Evolutionary conservation across 2,329 filamentous ascomycete genomes (phyloP).

Genomic region (Verticillium dahliae): DNA sequence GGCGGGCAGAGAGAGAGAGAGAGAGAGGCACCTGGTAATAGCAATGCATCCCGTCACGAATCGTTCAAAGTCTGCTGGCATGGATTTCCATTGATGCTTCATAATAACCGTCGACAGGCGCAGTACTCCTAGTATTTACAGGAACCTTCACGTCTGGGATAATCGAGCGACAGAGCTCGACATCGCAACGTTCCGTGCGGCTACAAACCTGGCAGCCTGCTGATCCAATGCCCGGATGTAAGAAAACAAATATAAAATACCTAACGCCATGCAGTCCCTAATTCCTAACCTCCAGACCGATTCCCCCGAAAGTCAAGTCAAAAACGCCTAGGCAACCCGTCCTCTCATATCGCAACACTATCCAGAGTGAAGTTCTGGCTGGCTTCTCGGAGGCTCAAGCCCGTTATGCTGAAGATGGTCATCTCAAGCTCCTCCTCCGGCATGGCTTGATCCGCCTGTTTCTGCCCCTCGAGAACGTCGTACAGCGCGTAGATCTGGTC

Average conservation of each 20-base stretch:
- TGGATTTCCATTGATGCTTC: background rate
- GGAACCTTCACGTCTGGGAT: background rate
- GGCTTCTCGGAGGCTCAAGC: conserved; percentile 35
- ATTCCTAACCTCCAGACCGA: too few species aligned
- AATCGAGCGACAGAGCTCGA: background rate
- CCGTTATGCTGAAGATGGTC: conserved; percentile 51
- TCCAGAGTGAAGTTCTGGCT: conserved; percentile 36
- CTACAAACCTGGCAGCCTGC: background rate
- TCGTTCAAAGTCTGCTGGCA: background rate
- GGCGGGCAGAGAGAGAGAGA: background rate
- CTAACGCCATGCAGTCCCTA: background rate
- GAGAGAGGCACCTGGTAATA: too few species aligned
- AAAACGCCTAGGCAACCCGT: background rate
- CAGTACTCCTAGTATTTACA: background rate
- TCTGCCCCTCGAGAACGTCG: conserved; percentile 78
- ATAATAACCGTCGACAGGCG: background rate
- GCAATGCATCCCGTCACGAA: too few species aligned
- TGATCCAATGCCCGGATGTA: background rate
- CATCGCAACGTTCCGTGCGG: background rate
- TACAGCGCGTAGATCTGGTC: conserved; percentile 78
- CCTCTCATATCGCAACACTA: conserved; percentile 23
- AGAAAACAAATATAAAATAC: background rate
- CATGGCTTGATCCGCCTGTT: conserved; percentile 57
- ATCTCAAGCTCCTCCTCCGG: conserved; percentile 56
- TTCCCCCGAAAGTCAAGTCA: background rate